Base-by-base conservation (phyloP, 2,329 filamentous ascomycete species). In the Paecilomyces sp. region DNA sequence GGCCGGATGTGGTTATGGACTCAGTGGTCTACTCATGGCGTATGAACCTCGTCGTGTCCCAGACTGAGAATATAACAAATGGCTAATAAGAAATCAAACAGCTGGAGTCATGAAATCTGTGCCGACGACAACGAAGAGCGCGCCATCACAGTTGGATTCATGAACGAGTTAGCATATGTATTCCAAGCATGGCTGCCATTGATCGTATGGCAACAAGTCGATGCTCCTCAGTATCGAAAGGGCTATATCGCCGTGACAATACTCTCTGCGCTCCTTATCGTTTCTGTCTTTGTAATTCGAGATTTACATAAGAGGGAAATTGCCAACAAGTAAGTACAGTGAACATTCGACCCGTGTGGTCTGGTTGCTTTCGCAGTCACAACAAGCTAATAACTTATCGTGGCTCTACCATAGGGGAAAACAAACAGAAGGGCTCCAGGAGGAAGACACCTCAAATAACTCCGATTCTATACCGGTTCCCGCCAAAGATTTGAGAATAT, bases 111-210 rank as follows among this genome's bases (percentile, higher is more conserved):
- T 57, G 82, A 84, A 62, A 82, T 84, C 22, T 84, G 82, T 60
- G 74, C 79, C 2, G 73, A 73, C 2, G 80, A 87, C 54, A 83
- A 86, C 58, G 86, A 90, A 70, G 87, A 89, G 72, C 77, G 86
- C 9, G 86, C 87, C 0, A 75, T 90, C 3, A 85, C 89, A 0
- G 81, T 87, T 0, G 87, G 79, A 0, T 74, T 79, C 15, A 89
- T 89, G 85, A 90, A 89, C 61, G 82, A 87, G 67, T 82, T 89
- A 75, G 86, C 86, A 0, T 88, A 89, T 61, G 85, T 88, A 1
- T 72, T 90, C 52, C 86, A 89, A 67, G 85, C 86, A 0, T 90
- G 87, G 87, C 69, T 90, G 51, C 88, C 88, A 6, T 77, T 88
- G 33, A 68, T 88, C 8, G 80, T 88, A 9, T 89, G 86, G 86